Evolutionary conservation across 2,329 filamentous ascomycete species (phyloP), one percentile per base, ranked within the genome.

Genomic region (Pezicula radicicola): DNA sequence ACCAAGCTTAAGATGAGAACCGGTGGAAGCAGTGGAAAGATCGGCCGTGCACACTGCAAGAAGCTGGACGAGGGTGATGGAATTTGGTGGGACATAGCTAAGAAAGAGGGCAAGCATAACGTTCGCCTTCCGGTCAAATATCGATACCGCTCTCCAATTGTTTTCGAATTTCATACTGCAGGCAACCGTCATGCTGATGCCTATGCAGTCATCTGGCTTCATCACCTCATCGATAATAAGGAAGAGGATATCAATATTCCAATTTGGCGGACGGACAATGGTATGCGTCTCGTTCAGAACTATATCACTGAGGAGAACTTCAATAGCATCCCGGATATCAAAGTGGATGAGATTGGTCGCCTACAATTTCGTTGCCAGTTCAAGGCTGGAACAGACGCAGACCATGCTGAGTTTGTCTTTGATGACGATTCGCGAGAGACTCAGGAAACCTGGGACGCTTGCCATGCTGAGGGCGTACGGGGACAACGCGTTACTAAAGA

Each of bases 361-460:
- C 74, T 97, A 12, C 81, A 84, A 35, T 96, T 97, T 77, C 77
- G 78, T 2, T 89, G 84, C 10, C 80, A 85, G 12, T 97, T 97
- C 75, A 95, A 94, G 58, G 85, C 92, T 0, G 93, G 93, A 13
- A 96, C 90, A 46, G 92, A 97, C 66, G 84, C 89, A 49, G 88
- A 90, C 16, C 94, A 97, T 66, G 80, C 89, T 58, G 78, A 77
- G 1, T 97, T 96, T 61, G 85, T 96, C 19, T 81, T 84, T 45
- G 89, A 95, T 68, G 96, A 96, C 63, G 85, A 96, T 66, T 87
- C 88, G 1, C 86, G 93, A 30, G 94, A 97, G 74, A 97, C 92
- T 0, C 96, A 90, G 58, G 93, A 97, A 72, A 89, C 88, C 0
- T 97, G 92, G 91, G 91, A 97, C 69, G 89, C 91, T 0, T 97